Conservation (phyloP, 176 grass and related monocot genomes). For the Eragrostis nindensis region DNA sequence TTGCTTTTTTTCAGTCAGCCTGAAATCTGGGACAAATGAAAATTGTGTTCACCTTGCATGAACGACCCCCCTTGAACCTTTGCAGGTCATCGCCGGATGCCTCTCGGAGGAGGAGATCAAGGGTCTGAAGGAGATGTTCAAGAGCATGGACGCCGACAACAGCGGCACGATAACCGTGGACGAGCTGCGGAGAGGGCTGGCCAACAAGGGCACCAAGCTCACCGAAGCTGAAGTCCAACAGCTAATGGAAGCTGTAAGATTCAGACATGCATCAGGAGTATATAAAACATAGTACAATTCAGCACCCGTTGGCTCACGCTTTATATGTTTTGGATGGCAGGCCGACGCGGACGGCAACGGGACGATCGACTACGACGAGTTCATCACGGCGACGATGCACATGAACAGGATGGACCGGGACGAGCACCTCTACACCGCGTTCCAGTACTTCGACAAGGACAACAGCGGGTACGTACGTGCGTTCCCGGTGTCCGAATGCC, state of each 20-base stretch:
- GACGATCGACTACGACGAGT: slow-evolving; percentile 87
- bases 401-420: slow-evolving; percentile 88
- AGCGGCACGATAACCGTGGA: slow-evolving; percentile 82
- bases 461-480: slow-evolving; percentile 64
- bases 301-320: no score
- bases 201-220: slow-evolving; percentile 85
- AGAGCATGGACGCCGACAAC: slow-evolving; percentile 80
- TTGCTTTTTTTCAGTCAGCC: neutral
- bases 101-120: slow-evolving; percentile 89
- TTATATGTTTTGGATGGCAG: no score
- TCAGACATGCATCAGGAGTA: no score
- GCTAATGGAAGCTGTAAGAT: slow-evolving; percentile 80
- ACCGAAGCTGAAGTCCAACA: slow-evolving; percentile 70
- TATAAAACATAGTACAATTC: no score
- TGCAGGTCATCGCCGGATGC: slow-evolving; percentile 73
- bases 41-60: no score
- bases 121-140: slow-evolving; percentile 89
- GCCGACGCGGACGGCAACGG: slow-evolving; percentile 85
- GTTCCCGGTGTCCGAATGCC: no score
- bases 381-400: slow-evolving; percentile 93
- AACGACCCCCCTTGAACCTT: neutral
- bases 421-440: slow-evolving; percentile 82
- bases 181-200: slow-evolving; percentile 67
- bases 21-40: neutral
- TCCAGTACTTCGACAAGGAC: slow-evolving; percentile 92